Evolutionary conservation across 2,329 filamentous ascomycete species (phyloP).

Genomic region (Alternaria consortialis): DNA sequence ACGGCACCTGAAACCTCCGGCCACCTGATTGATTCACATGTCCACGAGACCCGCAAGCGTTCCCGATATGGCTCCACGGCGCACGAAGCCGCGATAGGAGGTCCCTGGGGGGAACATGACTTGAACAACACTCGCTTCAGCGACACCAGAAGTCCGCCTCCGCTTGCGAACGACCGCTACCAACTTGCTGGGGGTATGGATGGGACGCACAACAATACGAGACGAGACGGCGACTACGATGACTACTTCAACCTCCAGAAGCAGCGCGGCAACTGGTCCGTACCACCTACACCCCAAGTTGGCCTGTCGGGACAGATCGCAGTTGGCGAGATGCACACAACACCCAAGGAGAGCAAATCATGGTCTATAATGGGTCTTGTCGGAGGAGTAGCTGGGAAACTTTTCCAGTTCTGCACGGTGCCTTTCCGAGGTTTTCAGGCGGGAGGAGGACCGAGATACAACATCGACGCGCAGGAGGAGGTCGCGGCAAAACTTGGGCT

Average conservation of each 20-base stretch:
- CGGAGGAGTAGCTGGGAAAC: constrained; percentile 75
- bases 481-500: constrained; percentile 36
- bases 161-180: constrained; percentile 63
- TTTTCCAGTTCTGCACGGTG: constrained; percentile 82
- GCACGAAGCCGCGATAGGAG: constrained; percentile 21
- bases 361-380: constrained; percentile 66
- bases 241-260: constrained; percentile 51
- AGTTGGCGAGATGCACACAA: constrained; percentile 21
- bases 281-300: constrained; percentile 38
- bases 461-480: constrained; percentile 56
- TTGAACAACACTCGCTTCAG: constrained; percentile 33
- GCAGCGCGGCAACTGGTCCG: constrained; percentile 49
- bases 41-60: constrained; percentile 46
- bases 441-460: constrained; percentile 79
- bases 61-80: constrained; percentile 30
- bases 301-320: constrained; percentile 24
- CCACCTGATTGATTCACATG: constrained; percentile 39
- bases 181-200: constrained; percentile 60
- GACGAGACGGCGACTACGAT: constrained; percentile 54
- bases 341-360: constrained; percentile 34
- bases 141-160: constrained; percentile 50
- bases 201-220: constrained; percentile 52
- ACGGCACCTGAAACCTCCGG: constrained; percentile 36
- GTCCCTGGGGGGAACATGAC: constrained; percentile 32
- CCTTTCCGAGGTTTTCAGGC: constrained; percentile 87